These are phyloP conservation scores for Dalbergia cultrata DNA, from an alignment of 306 rosid genomes.

Conservation along the genomic window DNA sequence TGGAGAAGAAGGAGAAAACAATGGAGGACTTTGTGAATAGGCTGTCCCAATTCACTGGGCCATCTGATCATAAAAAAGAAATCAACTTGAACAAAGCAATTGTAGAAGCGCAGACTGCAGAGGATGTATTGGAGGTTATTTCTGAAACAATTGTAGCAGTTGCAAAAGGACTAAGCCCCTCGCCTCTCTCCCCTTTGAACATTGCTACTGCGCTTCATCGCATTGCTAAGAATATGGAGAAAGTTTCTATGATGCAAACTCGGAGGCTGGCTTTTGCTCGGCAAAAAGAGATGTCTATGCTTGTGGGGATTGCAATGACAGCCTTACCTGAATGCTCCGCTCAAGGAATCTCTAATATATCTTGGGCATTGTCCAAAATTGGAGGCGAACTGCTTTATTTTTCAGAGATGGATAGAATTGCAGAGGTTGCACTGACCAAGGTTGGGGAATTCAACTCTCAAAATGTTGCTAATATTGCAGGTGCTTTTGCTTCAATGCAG, in stretches of 20 bases:
- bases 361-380: slow-evolving; percentile 94
- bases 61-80: slow-evolving; percentile 82
- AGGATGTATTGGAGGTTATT: slow-evolving; percentile 78
- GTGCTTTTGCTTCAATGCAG: slow-evolving; percentile 96
- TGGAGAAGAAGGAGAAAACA: slow-evolving; percentile 65
- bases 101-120: slow-evolving; percentile 85
- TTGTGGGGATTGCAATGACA: slow-evolving; percentile 85
- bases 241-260: slow-evolving; percentile 71
- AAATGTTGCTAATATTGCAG: slow-evolving; percentile 87
- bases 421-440: slow-evolving; percentile 82
- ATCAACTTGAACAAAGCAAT: slow-evolving; percentile 77
- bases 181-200: slow-evolving; percentile 90
- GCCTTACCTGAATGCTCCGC: slow-evolving; percentile 89
- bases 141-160: slow-evolving; percentile 81
- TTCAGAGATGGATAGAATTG: slow-evolving; percentile 97
- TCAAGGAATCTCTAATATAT: slow-evolving; percentile 87
- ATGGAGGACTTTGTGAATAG: slow-evolving; percentile 68
- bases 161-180: slow-evolving; percentile 88
- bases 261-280: slow-evolving; percentile 87
- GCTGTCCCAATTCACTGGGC: slow-evolving; percentile 84
- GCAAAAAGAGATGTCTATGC: slow-evolving; percentile 93
- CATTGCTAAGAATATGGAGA: slow-evolving; percentile 96
- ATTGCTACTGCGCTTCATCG: slow-evolving; percentile 96
- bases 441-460: slow-evolving; percentile 85
- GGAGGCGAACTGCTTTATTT: slow-evolving; percentile 88